Percentiles rank a stretch among this genome's conserved stretches.
phyloP scores from a whole-genome alignment of 345 rosid species.

The Gynandropsis gynandra region DNA sequence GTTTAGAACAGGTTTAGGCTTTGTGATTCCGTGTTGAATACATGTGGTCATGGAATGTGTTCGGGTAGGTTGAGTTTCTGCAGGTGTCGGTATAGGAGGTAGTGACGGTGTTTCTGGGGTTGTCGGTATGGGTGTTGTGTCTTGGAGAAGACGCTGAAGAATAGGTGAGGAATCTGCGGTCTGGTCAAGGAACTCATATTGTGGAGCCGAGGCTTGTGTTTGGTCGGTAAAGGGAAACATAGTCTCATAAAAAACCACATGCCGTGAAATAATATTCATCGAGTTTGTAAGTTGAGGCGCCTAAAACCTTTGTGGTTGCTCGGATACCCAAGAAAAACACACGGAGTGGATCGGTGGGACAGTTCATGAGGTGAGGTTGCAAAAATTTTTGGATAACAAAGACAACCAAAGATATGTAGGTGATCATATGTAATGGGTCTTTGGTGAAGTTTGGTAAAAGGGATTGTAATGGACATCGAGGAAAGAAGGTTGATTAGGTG shows the following conservation, averaged over 20 bases:
- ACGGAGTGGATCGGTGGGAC: background rate
- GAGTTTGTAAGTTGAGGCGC: background rate
- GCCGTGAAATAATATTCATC: background rate
- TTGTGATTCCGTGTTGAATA: background rate
- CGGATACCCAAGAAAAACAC: conserved; percentile 3
- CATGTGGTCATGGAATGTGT: background rate
- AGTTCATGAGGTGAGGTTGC: background rate
- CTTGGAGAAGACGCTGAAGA: background rate
- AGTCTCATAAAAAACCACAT: background rate
- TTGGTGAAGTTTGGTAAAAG: background rate
- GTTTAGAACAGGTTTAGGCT: background rate
- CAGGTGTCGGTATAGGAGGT: background rate
- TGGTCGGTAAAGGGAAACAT: background rate
- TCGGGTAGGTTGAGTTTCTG: background rate
- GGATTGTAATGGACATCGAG: fast-evolving
- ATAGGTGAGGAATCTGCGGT: background rate
- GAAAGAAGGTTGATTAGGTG: background rate
- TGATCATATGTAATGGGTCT: background rate
- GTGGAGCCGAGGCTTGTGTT: too few species aligned
- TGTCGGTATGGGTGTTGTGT: too few species aligned
- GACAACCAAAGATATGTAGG: background rate
- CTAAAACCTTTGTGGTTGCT: background rate
- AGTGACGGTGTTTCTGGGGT: too few species aligned
- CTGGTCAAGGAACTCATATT: too few species aligned
- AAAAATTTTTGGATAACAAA: background rate